phyloP scores from a whole-genome alignment of 192 early-diverging fungal genomes.

The Tieghemiomyces parasiticus region DNA sequence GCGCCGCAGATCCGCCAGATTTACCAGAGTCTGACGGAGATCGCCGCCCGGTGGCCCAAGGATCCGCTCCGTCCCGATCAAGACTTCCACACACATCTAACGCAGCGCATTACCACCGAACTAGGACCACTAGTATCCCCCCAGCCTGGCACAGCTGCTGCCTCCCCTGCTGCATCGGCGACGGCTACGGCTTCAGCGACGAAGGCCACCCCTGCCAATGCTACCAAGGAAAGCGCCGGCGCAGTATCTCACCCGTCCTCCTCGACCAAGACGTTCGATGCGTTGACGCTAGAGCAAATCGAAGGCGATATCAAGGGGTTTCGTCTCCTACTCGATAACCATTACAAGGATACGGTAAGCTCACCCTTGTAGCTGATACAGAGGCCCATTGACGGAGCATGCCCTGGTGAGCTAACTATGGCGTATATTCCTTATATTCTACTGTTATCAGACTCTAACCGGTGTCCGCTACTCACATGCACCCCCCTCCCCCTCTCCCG shows the following conservation, averaged over 20 bases:
- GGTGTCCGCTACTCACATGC: too few relatives aligned
- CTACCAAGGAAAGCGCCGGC: neutral
- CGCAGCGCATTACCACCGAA: neutral
- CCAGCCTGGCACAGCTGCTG: neutral
- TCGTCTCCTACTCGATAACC: neutral
- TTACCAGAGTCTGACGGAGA: neutral
- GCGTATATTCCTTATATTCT: too few relatives aligned
- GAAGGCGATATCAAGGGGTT: constrained; percentile 1
- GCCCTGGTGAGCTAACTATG: too few relatives aligned
- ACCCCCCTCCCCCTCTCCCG: too few relatives aligned
- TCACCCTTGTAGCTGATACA: neutral
- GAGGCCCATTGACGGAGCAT: too few relatives aligned
- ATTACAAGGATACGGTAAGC: neutral
- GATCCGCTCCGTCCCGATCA: constrained; percentile 7
- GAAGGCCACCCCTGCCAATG: neutral
- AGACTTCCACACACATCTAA: neutral
- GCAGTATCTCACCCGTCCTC: neutral
- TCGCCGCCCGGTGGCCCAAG: neutral
- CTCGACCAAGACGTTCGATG: neutral
- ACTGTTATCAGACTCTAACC: too few relatives aligned
- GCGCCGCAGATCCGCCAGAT: neutral
- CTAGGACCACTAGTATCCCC: neutral
- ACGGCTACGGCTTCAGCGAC: neutral
- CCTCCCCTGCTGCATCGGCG: neutral
- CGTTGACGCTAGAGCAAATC: neutral